Base-by-base conservation (phyloP, 1,139 yeast species). In the Kurtzmaniella natalensis region DNA sequence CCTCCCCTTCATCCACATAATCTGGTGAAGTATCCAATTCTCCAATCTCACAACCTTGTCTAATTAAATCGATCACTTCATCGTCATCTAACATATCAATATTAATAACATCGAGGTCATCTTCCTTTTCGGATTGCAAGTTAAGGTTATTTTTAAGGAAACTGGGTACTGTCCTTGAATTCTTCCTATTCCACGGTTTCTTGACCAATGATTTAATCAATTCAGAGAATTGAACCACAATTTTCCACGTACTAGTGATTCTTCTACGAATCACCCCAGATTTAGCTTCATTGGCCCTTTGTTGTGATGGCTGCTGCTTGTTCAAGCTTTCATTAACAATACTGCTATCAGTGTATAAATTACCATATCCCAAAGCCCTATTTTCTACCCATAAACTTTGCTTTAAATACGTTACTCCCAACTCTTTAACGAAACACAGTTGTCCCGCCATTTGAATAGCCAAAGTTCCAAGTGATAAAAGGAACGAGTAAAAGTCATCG, bases 401-500 rank as follows among this genome's bases (percentile, higher is more conserved):
- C 11, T 76, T 76, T 18, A 72, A 51, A 0, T 59, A 55, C 3
- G 82, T 59, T n/a, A 68, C 50, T 25, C 77, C 64, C 16, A 75
- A 61, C 46, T 81, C 88, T 28, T 76, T 70, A 24, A 80, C 70
- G 50, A 80, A 82, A 40, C 83, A 77, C 13, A 79, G 74, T 40
- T 71, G 73, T 2, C 85, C 81, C 0, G 85, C 81, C 42, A 81
- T 77, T 7, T 81, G 74, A 24, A 81, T 69, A 5, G 85, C 78
- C 33, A 81, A 61, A 37, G 75, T 64, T 0, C 88, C 87, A 33
- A 78, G 53, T 43, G 76, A 76, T 45, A 76, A 63, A 37, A 80
- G 56, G 0, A 80, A 75, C 1, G 81, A 67, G 50, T 78, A 78
- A 47, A 82, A 83, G 50, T 82, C 92, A 49, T 81, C 88, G 33